These are phyloP conservation scores for Cyclotella atomus DNA, from an alignment of 108 stramenopile species.

Conservation along the genomic window DNA sequence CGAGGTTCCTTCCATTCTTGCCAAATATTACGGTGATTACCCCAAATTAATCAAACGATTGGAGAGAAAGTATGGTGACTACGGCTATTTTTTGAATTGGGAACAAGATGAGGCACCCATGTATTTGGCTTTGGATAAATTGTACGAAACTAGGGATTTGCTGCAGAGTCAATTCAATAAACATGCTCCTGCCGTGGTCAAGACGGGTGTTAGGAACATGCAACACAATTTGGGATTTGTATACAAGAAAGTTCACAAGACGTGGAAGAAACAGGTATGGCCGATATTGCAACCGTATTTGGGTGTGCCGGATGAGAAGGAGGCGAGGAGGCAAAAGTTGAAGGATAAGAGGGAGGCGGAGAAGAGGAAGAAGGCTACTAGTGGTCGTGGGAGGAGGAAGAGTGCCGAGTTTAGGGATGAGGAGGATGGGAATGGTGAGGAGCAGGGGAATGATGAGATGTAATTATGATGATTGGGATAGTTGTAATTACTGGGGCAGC, in stretches of 20 bases:
- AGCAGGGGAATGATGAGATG: conserved; percentile 21
- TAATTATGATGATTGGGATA: conserved; percentile 1
- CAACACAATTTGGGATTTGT: conserved; percentile 73
- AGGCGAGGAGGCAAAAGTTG: conserved; percentile 75
- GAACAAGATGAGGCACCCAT: conserved; percentile 88
- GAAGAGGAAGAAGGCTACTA: conserved; percentile 53
- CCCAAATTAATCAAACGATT: conserved; percentile 82
- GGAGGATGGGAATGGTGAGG: conserved; percentile 78
- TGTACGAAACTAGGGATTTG: conserved; percentile 62
- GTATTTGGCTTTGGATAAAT: conserved; percentile 67
- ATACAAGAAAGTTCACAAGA: conserved; percentile 67
- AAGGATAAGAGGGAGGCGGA: conserved; percentile 72
- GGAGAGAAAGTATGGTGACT: conserved; percentile 91
- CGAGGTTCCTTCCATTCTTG: conserved; percentile 74
- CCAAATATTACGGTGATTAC: conserved; percentile 92
- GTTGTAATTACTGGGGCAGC: background rate
- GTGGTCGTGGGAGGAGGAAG: conserved; percentile 63
- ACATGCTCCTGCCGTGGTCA: conserved; percentile 76
- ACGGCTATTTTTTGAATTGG: conserved; percentile 92
- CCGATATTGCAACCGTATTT: conserved; percentile 84
- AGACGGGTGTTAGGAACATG: conserved; percentile 79
- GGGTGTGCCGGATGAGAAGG: conserved; percentile 76
- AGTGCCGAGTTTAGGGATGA: conserved; percentile 84
- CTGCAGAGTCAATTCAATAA: conserved; percentile 64
- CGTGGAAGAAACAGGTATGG: conserved; percentile 83